Base-by-base conservation (phyloP, 2,329 filamentous ascomycete genomes). In the Dryadomyces quercus-mongolicae region DNA sequence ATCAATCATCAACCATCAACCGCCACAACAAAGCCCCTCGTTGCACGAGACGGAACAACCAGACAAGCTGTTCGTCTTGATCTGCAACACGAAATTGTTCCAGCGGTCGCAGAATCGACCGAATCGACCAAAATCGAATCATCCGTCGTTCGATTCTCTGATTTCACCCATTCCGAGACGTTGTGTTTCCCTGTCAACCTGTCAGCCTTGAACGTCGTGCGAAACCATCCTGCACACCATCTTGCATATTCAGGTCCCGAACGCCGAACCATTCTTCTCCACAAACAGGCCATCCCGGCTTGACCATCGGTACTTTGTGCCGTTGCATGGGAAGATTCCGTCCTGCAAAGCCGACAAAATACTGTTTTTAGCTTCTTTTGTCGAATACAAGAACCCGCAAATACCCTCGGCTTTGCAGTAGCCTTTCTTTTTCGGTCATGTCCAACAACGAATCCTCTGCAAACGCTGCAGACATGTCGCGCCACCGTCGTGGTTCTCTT, bases 401-500 rank as follows among this genome's bases (percentile, higher is more conserved):
- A 50, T 25, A 52, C 16, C 38, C 36, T 10, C 38, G 36, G 22
- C 21, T 36, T 38, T 38, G 34, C 36, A 7, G 5, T 49, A 18
- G 4, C 25, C n/a, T 6, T 2, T n/a, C 52, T 1, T 18, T 16
- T 21, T 21, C n/a, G 49, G 38, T 12, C 18, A 59, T 60, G 58
- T 49, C 58, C 44, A 59, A 55, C 62, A 63, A 57, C 60, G 62
- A 61, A 60, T 56, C 51, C 54, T 55, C 60, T 51, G 61, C 60
- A 58, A 68, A 66, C 57, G 63, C 62, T 55, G 58, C 60, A 61
- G 64, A 68, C 58, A 62, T 61, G 62, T 57, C 60, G 51, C 65
- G 60, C 62, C 67, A 74, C 57, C 76, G 77, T 62, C 76, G 79
- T 61, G 72, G 75, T 60, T 81, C 78, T 57, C 74, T 81, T 63